Base-by-base conservation (phyloP, 2,329 filamentous ascomycete species). In the Pseudopithomyces chartarum region DNA sequence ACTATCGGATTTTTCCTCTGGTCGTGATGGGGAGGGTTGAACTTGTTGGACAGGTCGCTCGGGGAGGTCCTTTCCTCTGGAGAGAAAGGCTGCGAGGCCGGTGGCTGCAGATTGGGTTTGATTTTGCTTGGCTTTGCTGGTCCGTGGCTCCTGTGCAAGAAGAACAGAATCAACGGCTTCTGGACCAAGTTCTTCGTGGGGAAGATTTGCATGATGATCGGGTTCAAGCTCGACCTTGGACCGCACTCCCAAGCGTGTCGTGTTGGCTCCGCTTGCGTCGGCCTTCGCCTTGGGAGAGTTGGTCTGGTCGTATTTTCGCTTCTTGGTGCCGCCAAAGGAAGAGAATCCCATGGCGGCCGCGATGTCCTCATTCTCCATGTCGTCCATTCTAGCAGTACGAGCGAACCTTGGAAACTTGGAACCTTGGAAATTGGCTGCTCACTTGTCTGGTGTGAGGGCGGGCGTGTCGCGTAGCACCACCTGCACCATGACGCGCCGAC, bases 291-390 rank as follows among this genome's bases (percentile, higher is more conserved):
- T 73, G 54, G 81, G 80, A 36, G 82, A 82, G 64, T 85, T 85
- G 26, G 80, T 76, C 17, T 83, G 79, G 66, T 90, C 86, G 74
- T 85, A 88, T 68, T 87, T 88, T 58, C 89, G 84, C 72, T 89
- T 90, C 73, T 90, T 90, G 42, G 81, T 80, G 1, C 82, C 78
- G 62, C 89, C 89, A 69, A 93, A 93, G 55, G 85, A 83, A 8
- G 87, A 83, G 75, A 92, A 92, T 60, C 90, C 90, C 87, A 92
- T 89, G 45, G 84, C 82, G 40, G 84, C 83, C 20, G 87, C 87
- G 73, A 91, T 86, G 51, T 84, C 84, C 40, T 84, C 80, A 19
- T 78, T 67, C n/a, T 79, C 78, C 59, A 77, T 71, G 22, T 53
- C 52, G 1, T 55, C 48, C 56, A 58, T 58, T 29, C 26, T 8